Evolutionary conservation across 768 basidiomycete species (phyloP).

Genomic region (Lentinula guzmanii): DNA sequence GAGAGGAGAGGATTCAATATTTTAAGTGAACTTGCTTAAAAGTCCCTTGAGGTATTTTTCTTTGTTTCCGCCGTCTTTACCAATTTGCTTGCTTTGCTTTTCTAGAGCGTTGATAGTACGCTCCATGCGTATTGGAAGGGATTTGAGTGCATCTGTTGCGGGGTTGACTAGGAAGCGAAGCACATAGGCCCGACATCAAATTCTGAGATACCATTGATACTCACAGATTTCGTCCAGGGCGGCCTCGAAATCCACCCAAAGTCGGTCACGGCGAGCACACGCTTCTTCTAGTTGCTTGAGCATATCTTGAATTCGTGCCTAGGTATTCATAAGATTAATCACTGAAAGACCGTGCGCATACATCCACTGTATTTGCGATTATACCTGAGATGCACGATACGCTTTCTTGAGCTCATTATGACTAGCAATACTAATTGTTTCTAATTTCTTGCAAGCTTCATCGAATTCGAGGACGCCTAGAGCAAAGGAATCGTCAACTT

Average conservation of each 20-base stretch:
- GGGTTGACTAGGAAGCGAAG: conserved; percentile 30
- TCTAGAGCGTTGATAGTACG: conserved; percentile 45
- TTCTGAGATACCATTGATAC: conserved; percentile 9
- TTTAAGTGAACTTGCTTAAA: not conserved
- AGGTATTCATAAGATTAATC: not conserved
- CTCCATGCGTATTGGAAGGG: conserved; percentile 47
- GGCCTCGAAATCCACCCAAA: conserved; percentile 45
- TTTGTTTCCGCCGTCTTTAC: conserved; percentile 16
- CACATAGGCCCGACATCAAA: not conserved
- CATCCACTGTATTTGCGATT: conserved; percentile 4
- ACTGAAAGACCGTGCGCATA: not conserved
- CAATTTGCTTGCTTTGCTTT: conserved; percentile 40
- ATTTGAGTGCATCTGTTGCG: conserved; percentile 33
- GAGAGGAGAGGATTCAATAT: not conserved
- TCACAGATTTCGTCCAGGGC: conserved; percentile 44
- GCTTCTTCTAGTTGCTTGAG: conserved; percentile 42
- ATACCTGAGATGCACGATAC: conserved; percentile 38
- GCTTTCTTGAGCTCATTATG: conserved; percentile 34
- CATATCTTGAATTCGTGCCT: conserved; percentile 39
- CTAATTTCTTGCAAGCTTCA: conserved; percentile 47
- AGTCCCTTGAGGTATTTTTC: conserved; percentile 1
- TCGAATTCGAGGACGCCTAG: conserved; percentile 49
- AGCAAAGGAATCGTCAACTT: conserved; percentile 30
- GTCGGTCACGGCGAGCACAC: conserved; percentile 37
- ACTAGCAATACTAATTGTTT: conserved; percentile 36